These are phyloP conservation scores for Multifurca ochricompacta DNA, from an alignment of 768 basidiomycete genomes.

Conservation along the genomic window DNA sequence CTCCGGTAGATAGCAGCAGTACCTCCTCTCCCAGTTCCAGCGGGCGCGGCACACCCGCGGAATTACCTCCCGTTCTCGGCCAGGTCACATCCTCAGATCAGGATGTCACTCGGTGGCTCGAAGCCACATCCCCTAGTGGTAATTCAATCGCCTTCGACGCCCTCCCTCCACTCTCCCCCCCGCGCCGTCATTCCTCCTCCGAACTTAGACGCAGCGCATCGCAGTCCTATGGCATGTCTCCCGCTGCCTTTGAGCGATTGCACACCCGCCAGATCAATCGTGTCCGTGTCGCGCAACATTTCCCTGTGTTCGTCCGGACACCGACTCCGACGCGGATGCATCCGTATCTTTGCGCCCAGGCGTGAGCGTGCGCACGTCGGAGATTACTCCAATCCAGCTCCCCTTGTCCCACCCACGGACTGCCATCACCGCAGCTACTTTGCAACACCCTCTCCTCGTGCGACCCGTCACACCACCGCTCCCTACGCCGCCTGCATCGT, in stretches of 20 bases:
- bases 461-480: constrained; percentile 7
- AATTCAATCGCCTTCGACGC: neutral
- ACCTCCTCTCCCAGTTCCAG: constrained; percentile 17
- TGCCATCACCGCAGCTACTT: neutral
- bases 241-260: constrained; percentile 10
- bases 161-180: neutral
- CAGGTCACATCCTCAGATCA: neutral
- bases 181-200: constrained; percentile 15
- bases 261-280: constrained; percentile 8
- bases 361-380: constrained; percentile 16
- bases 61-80: constrained; percentile 9
- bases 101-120: constrained; percentile 12
- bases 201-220: constrained; percentile 5
- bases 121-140: neutral
- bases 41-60: constrained; percentile 17
- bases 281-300: constrained; percentile 1
- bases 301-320: neutral
- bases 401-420: constrained; percentile 13
- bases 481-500: neutral
- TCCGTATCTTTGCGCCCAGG: constrained; percentile 2
- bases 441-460: neutral
- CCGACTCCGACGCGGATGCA: constrained; percentile 1
- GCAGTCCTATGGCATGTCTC: neutral
- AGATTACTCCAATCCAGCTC: constrained; percentile 20
- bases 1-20: constrained; percentile 12